phyloP scores from a whole-genome alignment of 2,329 filamentous ascomycete genomes.

The Xylariaceae sp. region DNA sequence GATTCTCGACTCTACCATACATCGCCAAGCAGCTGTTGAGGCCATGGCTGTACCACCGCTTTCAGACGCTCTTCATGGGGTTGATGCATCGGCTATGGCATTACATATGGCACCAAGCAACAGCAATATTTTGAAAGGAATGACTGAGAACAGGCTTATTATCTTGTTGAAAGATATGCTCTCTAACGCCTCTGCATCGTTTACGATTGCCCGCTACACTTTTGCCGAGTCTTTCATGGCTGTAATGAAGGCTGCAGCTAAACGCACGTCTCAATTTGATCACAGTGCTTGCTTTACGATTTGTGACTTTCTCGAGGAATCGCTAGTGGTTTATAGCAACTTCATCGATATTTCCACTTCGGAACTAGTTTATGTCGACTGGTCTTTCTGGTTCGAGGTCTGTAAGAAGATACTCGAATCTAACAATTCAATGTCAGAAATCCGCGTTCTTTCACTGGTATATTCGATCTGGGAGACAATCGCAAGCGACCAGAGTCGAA shows the following conservation, averaged over 20 bases:
- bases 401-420: conserved; percentile 80
- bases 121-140: conserved; percentile 72
- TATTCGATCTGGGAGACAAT: conserved; percentile 81
- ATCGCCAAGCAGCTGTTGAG: conserved; percentile 68
- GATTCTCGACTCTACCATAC: conserved; percentile 81
- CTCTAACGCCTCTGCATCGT: conserved; percentile 50
- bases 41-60: conserved; percentile 51
- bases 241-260: conserved; percentile 75
- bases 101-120: conserved; percentile 64
- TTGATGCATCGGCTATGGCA: conserved; percentile 71
- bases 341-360: conserved; percentile 50
- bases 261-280: conserved; percentile 79
- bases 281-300: conserved; percentile 85
- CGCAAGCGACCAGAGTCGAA: conserved; percentile 68
- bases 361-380: conserved; percentile 64
- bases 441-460: conserved; percentile 81
- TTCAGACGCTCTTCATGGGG: conserved; percentile 53
- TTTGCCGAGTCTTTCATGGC: conserved; percentile 78
- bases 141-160: conserved; percentile 88
- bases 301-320: conserved; percentile 90
- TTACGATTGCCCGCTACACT: conserved; percentile 61
- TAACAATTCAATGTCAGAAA: conserved; percentile 88
- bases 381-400: conserved; percentile 85
- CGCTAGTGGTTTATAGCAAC: conserved; percentile 66
- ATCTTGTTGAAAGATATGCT: conserved; percentile 83